These are phyloP conservation scores for Cyberlindnera xylosilytica DNA, from an alignment of 805 yeast species.

Conservation along the genomic window DNA sequence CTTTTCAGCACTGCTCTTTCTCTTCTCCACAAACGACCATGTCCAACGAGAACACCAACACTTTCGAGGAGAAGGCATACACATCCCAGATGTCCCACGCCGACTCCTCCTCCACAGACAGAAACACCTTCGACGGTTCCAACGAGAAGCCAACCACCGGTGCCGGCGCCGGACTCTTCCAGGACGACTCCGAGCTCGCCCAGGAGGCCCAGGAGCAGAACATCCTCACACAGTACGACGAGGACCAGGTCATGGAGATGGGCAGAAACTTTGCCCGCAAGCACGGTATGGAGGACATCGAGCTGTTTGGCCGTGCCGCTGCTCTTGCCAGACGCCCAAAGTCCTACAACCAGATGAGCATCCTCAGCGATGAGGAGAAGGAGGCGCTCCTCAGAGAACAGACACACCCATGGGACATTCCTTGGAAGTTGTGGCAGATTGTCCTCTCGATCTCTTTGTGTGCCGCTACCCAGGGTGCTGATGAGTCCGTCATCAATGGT, in stretches of 20 bases:
- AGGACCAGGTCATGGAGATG: slow-evolving; percentile 64
- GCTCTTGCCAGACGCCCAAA: slow-evolving; percentile 62
- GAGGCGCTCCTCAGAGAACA: slow-evolving; percentile 43
- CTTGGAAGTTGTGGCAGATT: slow-evolving; percentile 46
- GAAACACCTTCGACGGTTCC: background rate
- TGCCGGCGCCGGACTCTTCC: slow-evolving; percentile 10
- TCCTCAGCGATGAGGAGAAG: slow-evolving; percentile 55
- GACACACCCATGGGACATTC: slow-evolving; percentile 43
- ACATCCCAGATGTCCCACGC: slow-evolving; percentile 4
- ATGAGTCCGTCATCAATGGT: slow-evolving; percentile 73
- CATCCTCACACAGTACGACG: slow-evolving; percentile 54
- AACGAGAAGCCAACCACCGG: slow-evolving; percentile 4
- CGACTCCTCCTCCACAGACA: slow-evolving; percentile 1
- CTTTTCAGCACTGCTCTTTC: background rate
- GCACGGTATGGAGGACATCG: slow-evolving; percentile 44
- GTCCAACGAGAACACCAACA: background rate
- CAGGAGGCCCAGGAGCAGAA: slow-evolving; percentile 32
- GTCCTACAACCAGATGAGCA: slow-evolving; percentile 56
- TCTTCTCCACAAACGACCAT: background rate
- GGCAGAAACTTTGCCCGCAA: slow-evolving; percentile 63
- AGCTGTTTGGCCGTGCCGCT: slow-evolving; percentile 61
- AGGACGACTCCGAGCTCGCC: slow-evolving; percentile 3
- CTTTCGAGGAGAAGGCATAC: slow-evolving; percentile 2
- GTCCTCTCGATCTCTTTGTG: slow-evolving; percentile 70
- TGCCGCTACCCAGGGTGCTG: slow-evolving; percentile 81